Percentiles rank a stretch among this genome's conserved stretches.
Evolutionary conservation across 139 green algal genomes (phyloP).

Genomic region (Auxenochlorella protothecoides): DNA sequence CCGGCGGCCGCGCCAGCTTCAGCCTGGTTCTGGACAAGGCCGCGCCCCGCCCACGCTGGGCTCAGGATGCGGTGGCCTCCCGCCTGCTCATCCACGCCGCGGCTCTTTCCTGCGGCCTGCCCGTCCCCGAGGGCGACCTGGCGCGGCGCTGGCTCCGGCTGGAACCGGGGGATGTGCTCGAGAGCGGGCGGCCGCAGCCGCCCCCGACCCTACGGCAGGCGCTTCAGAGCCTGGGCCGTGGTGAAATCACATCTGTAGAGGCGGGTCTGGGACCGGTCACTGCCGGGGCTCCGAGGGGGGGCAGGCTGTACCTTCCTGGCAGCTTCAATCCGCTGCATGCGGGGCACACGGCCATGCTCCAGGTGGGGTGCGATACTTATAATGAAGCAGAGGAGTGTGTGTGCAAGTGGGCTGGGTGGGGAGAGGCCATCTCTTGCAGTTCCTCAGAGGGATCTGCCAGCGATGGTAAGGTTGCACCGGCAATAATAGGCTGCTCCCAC

Average conservation of each 20-base stretch:
- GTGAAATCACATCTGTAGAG: neutral
- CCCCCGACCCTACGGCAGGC: neutral
- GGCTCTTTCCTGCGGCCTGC: slow-evolving; percentile 6
- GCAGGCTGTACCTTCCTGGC: slow-evolving; percentile 63
- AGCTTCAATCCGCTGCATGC: slow-evolving; percentile 90
- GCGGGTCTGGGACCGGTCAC: slow-evolving; percentile 15
- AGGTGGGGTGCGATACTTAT: neutral
- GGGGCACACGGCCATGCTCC: slow-evolving; percentile 56
- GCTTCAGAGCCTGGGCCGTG: neutral
- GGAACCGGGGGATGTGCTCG: neutral
- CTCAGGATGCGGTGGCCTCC: slow-evolving; percentile 51
- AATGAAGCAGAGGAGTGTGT: neutral
- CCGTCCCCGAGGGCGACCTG: neutral
- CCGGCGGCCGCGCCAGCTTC: neutral
- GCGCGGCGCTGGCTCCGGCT: neutral
- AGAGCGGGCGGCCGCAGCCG: no score
- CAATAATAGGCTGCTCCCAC: neutral
- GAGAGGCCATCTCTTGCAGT: no score
- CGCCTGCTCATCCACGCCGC: slow-evolving; percentile 41
- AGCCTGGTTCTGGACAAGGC: slow-evolving; percentile 52
- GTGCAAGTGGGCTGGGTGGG: neutral
- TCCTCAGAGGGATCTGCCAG: no score
- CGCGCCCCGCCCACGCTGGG: slow-evolving; percentile 19
- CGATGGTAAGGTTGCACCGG: no score
- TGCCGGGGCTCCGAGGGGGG: slow-evolving; percentile 48